A percentile compares a stretch with the other conserved stretches of the same genome.
phyloP scores from a whole-genome alignment of 2,329 filamentous ascomycete genomes.

The Botrytis paeoniae region DNA sequence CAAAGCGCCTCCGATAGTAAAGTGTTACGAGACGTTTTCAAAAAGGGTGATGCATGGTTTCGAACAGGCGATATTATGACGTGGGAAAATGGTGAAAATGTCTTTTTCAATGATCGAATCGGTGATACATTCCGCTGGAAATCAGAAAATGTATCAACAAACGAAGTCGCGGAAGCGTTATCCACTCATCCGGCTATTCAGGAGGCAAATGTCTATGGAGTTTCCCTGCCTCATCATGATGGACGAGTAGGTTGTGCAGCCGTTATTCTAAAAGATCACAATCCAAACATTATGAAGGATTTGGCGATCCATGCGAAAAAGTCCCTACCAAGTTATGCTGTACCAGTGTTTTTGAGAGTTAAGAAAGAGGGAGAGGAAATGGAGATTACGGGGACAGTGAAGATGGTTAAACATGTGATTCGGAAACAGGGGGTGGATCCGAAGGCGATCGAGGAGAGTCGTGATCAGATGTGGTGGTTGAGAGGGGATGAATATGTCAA shows the following conservation, averaged over 20 bases:
- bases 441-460: conserved; percentile 41
- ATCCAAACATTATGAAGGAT: conserved; percentile 48
- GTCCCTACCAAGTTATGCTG: conserved; percentile 68
- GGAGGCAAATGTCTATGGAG: conserved; percentile 86
- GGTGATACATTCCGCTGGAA: conserved; percentile 81
- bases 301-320: conserved; percentile 57
- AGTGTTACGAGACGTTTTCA: conserved; percentile 69
- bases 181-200: conserved; percentile 62
- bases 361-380: conserved; percentile 47
- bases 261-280: conserved; percentile 54
- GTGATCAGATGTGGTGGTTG: conserved; percentile 55
- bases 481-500: conserved; percentile 62
- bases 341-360: conserved; percentile 73
- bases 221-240: conserved; percentile 75
- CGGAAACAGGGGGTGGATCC: conserved; percentile 74
- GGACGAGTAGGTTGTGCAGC: conserved; percentile 81
- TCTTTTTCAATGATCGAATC: conserved; percentile 79
- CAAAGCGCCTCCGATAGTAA: conserved; percentile 67
- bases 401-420: conserved; percentile 77
- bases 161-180: conserved; percentile 75
- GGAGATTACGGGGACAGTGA: conserved; percentile 78
- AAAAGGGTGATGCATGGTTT: conserved; percentile 77
- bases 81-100: conserved; percentile 66
- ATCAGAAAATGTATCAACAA: conserved; percentile 78
- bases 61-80: conserved; percentile 78